Evolutionary conservation across 768 basidiomycete genomes (phyloP).

Genomic region (Kwoniella newhampshirensis): DNA sequence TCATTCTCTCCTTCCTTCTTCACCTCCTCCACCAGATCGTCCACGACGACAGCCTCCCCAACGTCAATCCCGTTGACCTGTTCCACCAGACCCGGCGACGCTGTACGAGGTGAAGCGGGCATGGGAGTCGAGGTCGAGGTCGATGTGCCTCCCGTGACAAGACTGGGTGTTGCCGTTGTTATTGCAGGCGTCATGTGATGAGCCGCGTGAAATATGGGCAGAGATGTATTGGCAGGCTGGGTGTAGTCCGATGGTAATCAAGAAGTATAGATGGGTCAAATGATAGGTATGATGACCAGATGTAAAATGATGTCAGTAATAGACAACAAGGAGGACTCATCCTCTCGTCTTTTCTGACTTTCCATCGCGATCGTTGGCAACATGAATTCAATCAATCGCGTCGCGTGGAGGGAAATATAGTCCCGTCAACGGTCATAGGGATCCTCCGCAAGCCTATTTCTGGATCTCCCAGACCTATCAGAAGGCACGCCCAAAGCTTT

Average conservation of each 20-base stretch:
- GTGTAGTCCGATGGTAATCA: no score
- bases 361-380: no score
- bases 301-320: no score
- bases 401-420: no score
- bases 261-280: no score
- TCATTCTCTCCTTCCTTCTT: conserved; percentile 22
- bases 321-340: no score
- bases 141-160: conserved; percentile 19
- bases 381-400: no score
- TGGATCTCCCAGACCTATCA: conserved; percentile 2
- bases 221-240: no score
- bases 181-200: conserved; percentile 1
- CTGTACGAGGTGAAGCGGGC: conserved; percentile 12
- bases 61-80: conserved; percentile 13
- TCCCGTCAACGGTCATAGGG: no score
- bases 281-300: no score
- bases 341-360: no score
- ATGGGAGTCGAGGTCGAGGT: conserved; percentile 29
- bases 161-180: conserved; percentile 2
- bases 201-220: no score
- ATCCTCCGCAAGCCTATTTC: conserved; percentile 3
- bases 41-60: conserved; percentile 4
- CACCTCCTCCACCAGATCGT: conserved; percentile 19
- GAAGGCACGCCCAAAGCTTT: neutral
- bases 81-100: neutral